A percentile compares a stretch with the other conserved stretches of the same genome.
Evolutionary conservation across 2,329 filamentous ascomycete genomes (phyloP).

Genomic region (Phoma sp.): DNA sequence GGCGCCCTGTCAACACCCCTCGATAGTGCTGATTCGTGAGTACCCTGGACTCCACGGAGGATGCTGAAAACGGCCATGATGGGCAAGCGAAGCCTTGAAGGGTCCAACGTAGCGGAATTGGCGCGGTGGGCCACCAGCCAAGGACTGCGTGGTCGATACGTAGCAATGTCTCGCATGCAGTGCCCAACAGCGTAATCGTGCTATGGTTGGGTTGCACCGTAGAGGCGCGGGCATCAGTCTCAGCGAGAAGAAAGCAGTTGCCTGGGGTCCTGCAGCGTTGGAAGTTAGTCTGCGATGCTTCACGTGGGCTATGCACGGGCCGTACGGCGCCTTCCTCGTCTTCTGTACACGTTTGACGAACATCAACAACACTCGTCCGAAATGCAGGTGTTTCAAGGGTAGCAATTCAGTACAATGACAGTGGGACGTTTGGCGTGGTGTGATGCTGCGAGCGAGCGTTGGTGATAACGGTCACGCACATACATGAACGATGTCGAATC

Average conservation of each 20-base stretch:
- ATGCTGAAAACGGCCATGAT: slow-evolving; percentile 20
- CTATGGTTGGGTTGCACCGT: slow-evolving; percentile 34
- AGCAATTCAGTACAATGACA: neutral
- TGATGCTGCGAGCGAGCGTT: neutral
- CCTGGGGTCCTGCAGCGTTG: neutral
- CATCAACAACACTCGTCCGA: too few relatives aligned
- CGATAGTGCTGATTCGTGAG: slow-evolving; percentile 8
- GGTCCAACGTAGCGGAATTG: slow-evolving; percentile 34
- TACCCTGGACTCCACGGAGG: slow-evolving; percentile 11
- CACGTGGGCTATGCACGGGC: neutral
- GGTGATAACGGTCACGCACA: neutral
- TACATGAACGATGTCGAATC: neutral
- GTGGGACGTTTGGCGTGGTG: neutral
- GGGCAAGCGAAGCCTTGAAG: slow-evolving; percentile 23
- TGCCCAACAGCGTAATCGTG: slow-evolving; percentile 28
- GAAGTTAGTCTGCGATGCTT: slow-evolving; percentile 4
- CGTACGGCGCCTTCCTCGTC: too few relatives aligned
- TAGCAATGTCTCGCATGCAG: slow-evolving; percentile 40
- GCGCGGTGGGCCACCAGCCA: slow-evolving; percentile 25
- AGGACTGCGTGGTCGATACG: slow-evolving; percentile 31
- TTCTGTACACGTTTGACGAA: too few relatives aligned
- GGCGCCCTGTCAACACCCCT: slow-evolving; percentile 4
- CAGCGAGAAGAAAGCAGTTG: neutral
- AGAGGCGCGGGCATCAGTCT: slow-evolving; percentile 23
- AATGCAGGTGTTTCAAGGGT: neutral